phyloP scores from a whole-genome alignment of 2,329 filamentous ascomycete genomes.

The Aphanocladium album region DNA sequence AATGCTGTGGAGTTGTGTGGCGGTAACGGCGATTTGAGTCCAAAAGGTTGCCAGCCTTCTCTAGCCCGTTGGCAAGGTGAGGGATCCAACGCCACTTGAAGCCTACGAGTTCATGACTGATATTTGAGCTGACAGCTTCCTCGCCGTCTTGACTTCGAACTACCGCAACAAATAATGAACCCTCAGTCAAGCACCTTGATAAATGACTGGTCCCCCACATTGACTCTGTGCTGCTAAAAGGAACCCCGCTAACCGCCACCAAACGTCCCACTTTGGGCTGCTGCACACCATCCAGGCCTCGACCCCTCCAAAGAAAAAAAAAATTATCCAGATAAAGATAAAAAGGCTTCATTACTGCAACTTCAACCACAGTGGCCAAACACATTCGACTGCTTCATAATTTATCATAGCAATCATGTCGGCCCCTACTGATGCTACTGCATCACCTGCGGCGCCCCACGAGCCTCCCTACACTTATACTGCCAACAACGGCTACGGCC shows the following conservation, averaged over 20 bases:
- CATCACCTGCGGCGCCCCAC: slow-evolving; percentile 37
- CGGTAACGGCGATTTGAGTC: too few species aligned
- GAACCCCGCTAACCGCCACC: not conserved
- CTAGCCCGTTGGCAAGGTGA: too few species aligned
- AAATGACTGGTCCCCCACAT: not conserved
- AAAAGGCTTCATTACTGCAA: not conserved
- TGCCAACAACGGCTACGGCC: slow-evolving; percentile 39
- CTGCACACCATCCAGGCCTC: not conserved
- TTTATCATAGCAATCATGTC: not conserved
- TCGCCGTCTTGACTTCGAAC: too few species aligned
- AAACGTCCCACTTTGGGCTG: slow-evolving; percentile 6
- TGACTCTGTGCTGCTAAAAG: not conserved
- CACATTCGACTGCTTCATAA: not conserved
- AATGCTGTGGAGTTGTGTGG: not conserved
- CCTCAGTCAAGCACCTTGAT: not conserved
- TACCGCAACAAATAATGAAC: too few species aligned
- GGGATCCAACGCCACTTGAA: too few species aligned
- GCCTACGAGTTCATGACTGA: not conserved
- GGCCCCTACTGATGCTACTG: not conserved
- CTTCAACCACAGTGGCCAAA: not conserved
- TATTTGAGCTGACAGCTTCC: too few species aligned
- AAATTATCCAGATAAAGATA: slow-evolving; percentile 11
- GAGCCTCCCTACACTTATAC: slow-evolving; percentile 41
- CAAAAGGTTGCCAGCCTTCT: too few species aligned
- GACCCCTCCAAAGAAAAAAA: slow-evolving; percentile 8